Percentiles rank a stretch among this genome's conserved stretches.
These are phyloP conservation scores for Pogostemon cablin DNA, from an alignment of 257 asterid genomes.

Conservation along the genomic window DNA sequence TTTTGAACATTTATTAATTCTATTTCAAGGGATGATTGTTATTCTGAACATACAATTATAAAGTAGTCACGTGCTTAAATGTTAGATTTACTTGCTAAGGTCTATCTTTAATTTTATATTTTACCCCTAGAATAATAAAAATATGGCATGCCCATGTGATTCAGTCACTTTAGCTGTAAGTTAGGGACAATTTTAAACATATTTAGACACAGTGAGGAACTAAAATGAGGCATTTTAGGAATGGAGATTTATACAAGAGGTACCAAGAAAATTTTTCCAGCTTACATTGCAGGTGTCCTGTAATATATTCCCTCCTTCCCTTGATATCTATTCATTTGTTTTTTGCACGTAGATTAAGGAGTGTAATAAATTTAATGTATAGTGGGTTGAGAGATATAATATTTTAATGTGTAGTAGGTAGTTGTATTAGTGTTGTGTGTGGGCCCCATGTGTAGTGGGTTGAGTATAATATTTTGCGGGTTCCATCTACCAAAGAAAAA, in stretches of 20 bases:
- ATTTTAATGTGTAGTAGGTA: too few species aligned
- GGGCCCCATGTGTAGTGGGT: too few species aligned
- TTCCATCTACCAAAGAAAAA: too few species aligned
- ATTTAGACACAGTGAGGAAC: neutral
- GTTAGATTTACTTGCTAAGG: conserved; percentile 23
- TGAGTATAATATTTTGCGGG: too few species aligned
- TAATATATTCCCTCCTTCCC: neutral
- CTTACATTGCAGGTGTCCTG: neutral
- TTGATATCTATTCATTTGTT: too few species aligned
- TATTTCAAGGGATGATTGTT: conserved; percentile 14
- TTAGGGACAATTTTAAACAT: neutral
- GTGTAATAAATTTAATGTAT: too few species aligned
- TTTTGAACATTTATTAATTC: conserved; percentile 27
- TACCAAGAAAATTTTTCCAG: neutral
- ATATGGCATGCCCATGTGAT: neutral
- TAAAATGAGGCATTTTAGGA: conserved; percentile 10
- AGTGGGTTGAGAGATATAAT: too few species aligned
- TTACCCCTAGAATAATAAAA: neutral
- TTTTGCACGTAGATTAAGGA: too few species aligned
- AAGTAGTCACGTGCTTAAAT: conserved; percentile 26
- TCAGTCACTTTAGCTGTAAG: neutral
- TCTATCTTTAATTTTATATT: neutral
- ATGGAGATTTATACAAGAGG: conserved; percentile 1
- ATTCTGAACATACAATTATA: conserved; percentile 2
- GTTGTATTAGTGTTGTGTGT: too few species aligned